These are phyloP conservation scores for Brassica balearica DNA, from an alignment of 441 rosid species.

Conservation along the genomic window DNA sequence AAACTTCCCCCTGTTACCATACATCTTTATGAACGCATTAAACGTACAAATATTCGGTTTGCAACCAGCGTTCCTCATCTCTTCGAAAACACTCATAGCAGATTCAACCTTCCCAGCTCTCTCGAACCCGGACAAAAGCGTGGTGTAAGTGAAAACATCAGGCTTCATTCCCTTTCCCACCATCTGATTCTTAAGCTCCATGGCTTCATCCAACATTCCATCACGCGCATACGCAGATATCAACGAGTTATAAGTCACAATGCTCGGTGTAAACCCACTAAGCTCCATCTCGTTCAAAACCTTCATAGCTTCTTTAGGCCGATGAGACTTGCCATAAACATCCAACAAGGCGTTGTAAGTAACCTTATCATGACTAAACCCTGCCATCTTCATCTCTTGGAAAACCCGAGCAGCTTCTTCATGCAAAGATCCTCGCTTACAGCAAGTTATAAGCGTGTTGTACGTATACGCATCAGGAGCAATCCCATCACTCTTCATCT, in stretches of 20 bases:
- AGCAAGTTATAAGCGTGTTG: slow-evolving; percentile 84
- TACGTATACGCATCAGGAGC: slow-evolving; percentile 77
- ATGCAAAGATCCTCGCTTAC: slow-evolving; percentile 80
- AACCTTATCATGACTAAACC: slow-evolving; percentile 81
- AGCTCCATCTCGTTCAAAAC: slow-evolving; percentile 83
- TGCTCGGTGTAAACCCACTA: slow-evolving; percentile 67
- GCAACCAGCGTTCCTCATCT: slow-evolving; percentile 79
- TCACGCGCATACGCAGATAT: slow-evolving; percentile 87
- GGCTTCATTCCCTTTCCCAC: slow-evolving; percentile 65
- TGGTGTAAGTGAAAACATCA: slow-evolving; percentile 92
- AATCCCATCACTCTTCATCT: slow-evolving; percentile 71
- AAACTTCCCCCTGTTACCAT: slow-evolving; percentile 85
- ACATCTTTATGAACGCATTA: slow-evolving; percentile 95
- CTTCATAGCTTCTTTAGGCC: slow-evolving; percentile 81
- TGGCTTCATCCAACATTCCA: slow-evolving; percentile 75
- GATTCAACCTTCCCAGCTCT: slow-evolving; percentile 85
- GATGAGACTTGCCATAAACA: slow-evolving; percentile 90
- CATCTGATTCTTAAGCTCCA: slow-evolving; percentile 83
- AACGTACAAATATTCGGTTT: slow-evolving; percentile 92
- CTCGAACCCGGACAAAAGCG: slow-evolving; percentile 89
- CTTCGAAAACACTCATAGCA: slow-evolving; percentile 74
- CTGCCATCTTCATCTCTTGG: slow-evolving; percentile 72
- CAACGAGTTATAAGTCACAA: slow-evolving; percentile 84
- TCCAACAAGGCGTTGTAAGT: slow-evolving; percentile 81
- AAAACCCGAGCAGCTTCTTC: slow-evolving; percentile 80